A percentile compares a stretch with the other conserved stretches of the same genome.
These are phyloP conservation scores for Dissophora ornata DNA, from an alignment of 192 early-diverging fungal species.

Conservation along the genomic window DNA sequence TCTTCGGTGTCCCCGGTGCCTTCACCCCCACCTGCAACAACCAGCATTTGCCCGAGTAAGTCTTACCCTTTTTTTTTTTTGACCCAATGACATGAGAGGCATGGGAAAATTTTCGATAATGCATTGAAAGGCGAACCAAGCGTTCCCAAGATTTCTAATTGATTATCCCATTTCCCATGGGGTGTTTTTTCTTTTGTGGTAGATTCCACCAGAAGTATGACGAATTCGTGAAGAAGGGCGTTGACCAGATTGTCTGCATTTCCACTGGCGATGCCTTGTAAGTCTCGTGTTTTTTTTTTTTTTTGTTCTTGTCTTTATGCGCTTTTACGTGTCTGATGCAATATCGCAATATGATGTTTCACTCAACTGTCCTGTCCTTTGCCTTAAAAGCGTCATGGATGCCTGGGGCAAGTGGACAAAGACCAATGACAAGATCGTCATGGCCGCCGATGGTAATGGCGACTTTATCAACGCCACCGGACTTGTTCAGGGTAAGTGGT, in stretches of 20 bases:
- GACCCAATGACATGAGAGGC: too few relatives aligned
- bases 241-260: constrained; percentile 63
- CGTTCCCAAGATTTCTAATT: too few relatives aligned
- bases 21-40: constrained; percentile 74
- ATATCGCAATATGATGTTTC: too few relatives aligned
- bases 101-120: not conserved
- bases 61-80: not conserved
- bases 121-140: too few relatives aligned
- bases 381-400: constrained; percentile 61
- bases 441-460: constrained; percentile 63
- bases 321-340: too few relatives aligned
- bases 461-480: constrained; percentile 56
- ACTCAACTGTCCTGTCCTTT: too few relatives aligned
- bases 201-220: constrained; percentile 52
- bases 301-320: not conserved
- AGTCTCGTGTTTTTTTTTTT: constrained; percentile 5
- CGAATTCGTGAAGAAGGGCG: constrained; percentile 63
- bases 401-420: constrained; percentile 64
- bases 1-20: constrained; percentile 75
- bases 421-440: constrained; percentile 56
- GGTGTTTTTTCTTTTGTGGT: too few relatives aligned
- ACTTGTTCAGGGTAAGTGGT: constrained; percentile 43
- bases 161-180: too few relatives aligned
- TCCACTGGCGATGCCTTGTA: constrained; percentile 65
- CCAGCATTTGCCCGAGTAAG: constrained; percentile 66